Evolutionary conservation across 2,329 filamentous ascomycete species (phyloP), one percentile per base, ranked within the genome.

Genomic region (Botrytis fabae): DNA sequence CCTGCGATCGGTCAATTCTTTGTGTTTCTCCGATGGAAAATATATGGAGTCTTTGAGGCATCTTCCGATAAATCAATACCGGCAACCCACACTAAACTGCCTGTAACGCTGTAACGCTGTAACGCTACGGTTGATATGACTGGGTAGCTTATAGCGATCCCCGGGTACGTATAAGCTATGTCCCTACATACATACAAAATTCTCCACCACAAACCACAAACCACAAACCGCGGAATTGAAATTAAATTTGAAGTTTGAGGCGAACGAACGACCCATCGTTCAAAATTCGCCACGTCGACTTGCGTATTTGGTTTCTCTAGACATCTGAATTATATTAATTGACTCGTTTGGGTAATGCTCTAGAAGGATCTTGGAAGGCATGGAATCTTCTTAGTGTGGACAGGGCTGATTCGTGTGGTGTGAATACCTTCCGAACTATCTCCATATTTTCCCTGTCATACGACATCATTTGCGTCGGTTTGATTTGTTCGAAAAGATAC

Each of bases 271-370:
- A 66, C 28, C 63, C 44, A 51, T 38, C 63, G n/a, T 12, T 54
- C 48, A 54, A n/a, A n/a, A 54, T 38, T 66, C 63, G 64, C 64
- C 64, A 66, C 35, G 64, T 48, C 35, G 9, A 66, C 14, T 54
- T 66, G 63, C 63, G 44, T 16, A 32, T n/a, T 48, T 51, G 63
- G 63, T 38, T 22, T 51, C 32, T 32, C 20, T 66, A 3, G 63
- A 38, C 38, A 8, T 66, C 46, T n/a, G 16, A 40, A 66, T n/a
- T 65, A 42, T 54, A 54, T 57, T 20, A 68, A 40, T 68, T 57
- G 64, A 57, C 65, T 68, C 35, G n/a, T 68, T 68, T 42, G 35
- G 65, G 65, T 32, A 68, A 68, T 68, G 14, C 35, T 28, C 35
- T 68, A 68, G 65, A 68, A 68, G 35, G 48, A 28, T 42, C 48